Evolutionary conservation across 352 stramenopile species (phyloP), one percentile per base, ranked within the genome.

Genomic region (Nothophytophthora sp.): DNA sequence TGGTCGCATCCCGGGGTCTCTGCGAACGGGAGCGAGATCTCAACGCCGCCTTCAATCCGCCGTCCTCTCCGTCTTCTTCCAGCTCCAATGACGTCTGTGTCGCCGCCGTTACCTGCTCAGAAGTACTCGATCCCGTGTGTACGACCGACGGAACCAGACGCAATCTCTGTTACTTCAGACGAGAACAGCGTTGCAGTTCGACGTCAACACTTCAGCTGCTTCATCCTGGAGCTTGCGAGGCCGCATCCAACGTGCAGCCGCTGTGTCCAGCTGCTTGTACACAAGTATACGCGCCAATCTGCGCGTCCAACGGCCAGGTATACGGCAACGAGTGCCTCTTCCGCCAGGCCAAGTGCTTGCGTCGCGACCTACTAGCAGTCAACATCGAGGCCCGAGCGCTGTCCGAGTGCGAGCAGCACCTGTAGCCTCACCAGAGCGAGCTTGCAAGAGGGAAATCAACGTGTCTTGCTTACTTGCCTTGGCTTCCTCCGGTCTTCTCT

Each of bases 291-390:
- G 54, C 38, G 2, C 71, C 70, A 0, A 69, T 88, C 23, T 88
- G 76, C 16, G 73, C 45, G 6, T 80, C 73, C 16, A 85, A 71
- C 36, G 73, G 73, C 35, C 27, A 69, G 16, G 27, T 86, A 10
- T 86, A 84, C 44, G 66, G 57, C 4, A 88, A 84, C 55, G 66
- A 80, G 13, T 88, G 73, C 30, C 35, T 76, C 1, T 88, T 85
- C 35, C 69, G 68, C 3, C 55, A 77, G 19, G 76, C 76, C 1
- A 70, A 73, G 23, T 87, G 73, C 11, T 55, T 59, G 5, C 70
- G 70, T 19, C 48, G 30, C 13, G 30, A 45, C 20, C 38, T 54
- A 4, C 34, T 59, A 23, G 55, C 55, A 22, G 55, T 64, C 11
- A 64, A 64, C 34, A 52, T 64, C 18, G 47, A 59, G 15, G 48